Conservation (phyloP, 176 grass and related monocot genomes). For the Oryza nivara region DNA sequence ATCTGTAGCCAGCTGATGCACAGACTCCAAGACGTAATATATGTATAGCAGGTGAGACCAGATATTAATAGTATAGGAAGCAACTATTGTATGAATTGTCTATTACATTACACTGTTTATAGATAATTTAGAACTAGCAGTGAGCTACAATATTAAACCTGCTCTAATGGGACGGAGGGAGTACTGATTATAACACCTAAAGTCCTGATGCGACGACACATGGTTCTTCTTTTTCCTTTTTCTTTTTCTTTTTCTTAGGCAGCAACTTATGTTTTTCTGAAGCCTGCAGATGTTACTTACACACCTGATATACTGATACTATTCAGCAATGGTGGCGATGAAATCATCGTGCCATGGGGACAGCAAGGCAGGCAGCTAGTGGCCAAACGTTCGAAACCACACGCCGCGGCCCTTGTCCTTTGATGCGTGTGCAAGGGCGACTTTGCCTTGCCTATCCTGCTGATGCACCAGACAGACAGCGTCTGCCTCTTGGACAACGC, state of each 20-base stretch:
- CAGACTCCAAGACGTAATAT: no score
- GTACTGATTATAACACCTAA: background rate
- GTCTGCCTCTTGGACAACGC: slow-evolving; percentile 37
- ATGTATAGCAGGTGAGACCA: no score
- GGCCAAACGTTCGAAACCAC: slow-evolving; percentile 25
- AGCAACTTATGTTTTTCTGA: no score
- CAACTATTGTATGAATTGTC: no score
- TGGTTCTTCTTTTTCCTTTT: background rate
- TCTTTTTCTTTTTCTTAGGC: background rate
- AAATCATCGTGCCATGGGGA: no score
- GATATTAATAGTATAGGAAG: no score
- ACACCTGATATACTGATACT: background rate
- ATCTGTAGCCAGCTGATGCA: no score
- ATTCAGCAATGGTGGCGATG: background rate
- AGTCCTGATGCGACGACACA: background rate
- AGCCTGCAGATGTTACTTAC: no score
- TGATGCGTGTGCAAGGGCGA: slow-evolving; percentile 24
- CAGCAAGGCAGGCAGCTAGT: background rate
- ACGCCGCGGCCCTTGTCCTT: slow-evolving; percentile 41
- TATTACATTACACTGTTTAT: no score
- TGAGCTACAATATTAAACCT: no score
- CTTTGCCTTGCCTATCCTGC: background rate
- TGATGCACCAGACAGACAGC: background rate
- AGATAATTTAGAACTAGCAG: no score
- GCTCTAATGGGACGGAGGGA: no score